Conservation (phyloP, 2,329 filamentous ascomycete genomes). For the Penicillium sp. region DNA sequence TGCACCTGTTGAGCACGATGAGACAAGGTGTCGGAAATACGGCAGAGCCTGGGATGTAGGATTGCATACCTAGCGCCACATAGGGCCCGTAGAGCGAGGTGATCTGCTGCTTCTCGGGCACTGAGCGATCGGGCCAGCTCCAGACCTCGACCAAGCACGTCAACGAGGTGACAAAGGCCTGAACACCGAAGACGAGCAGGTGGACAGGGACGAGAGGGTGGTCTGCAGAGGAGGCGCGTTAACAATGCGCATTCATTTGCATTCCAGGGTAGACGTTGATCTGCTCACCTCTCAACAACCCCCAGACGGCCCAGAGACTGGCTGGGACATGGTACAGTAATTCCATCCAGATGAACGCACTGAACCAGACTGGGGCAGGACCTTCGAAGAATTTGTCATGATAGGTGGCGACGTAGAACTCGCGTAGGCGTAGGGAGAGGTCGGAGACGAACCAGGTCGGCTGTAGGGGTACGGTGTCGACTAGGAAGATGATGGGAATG, state of each 20-base stretch:
- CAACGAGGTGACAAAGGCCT: constrained; percentile 60
- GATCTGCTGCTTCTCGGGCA: constrained; percentile 49
- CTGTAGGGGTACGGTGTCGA: constrained; percentile 61
- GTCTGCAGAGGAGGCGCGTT: too few relatives aligned
- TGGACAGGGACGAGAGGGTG: constrained; percentile 58
- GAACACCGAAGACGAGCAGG: constrained; percentile 58
- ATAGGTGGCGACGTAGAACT: constrained; percentile 60
- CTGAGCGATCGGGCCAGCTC: constrained; percentile 52
- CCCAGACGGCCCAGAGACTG: constrained; percentile 59
- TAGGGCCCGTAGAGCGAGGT: constrained; percentile 58
- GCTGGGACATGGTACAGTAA: constrained; percentile 60
- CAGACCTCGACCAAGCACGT: constrained; percentile 62
- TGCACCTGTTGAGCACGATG: constrained; percentile 27
- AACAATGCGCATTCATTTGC: background rate
- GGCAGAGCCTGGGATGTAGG: background rate
- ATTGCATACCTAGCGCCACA: constrained; percentile 52
- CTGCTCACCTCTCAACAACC: constrained; percentile 49
- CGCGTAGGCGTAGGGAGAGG: constrained; percentile 51
- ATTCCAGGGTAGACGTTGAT: background rate
- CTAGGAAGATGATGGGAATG: constrained; percentile 59
- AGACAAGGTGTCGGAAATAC: background rate
- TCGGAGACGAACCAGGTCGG: constrained; percentile 51
- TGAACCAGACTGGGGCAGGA: constrained; percentile 58
- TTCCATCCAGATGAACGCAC: constrained; percentile 57
- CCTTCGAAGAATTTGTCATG: constrained; percentile 62